Evolutionary conservation across 2,329 filamentous ascomycete species (phyloP), one percentile per base, ranked within the genome.

Genomic region (Diplocarpon rosae): DNA sequence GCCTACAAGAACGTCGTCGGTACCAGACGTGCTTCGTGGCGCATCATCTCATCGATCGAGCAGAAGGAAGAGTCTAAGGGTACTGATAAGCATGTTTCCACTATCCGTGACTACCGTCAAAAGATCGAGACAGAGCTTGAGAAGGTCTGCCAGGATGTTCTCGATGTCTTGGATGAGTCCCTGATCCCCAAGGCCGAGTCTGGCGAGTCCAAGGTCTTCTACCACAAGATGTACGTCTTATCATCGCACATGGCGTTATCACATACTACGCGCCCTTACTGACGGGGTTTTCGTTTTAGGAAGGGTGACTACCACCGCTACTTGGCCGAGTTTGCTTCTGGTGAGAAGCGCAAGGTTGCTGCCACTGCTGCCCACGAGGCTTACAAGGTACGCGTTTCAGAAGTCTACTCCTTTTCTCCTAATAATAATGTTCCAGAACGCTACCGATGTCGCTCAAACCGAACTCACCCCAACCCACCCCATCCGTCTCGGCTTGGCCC

Each of bases 1-100:
- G 90, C 90, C 67, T 98, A 98, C 83, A 98, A 98, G 85, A 98
- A 98, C 72, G 92, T 98, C 51, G 87, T 98, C 63, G 90, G 92
- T 63, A 93, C 92, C 65, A 84, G 90, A 69, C 90, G 92, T 80
- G 90, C 90, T 65, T 95, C 88, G 62, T 98, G 90, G 90, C 83
- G 90, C 73, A 96, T 98, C 72, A 93, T 98, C 72, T 93, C 89
- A 66, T 96, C 92, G 66, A 96, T 98, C 70, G 90, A 96, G 76
- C 90, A 96, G 73, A 96, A 96, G 83, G 90, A 96, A 76, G 90
- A 96, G 74, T 92, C 88, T 66, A 96, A 95, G 81, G 90, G 90
- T 65, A 87, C 84, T 58, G 87, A 93, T 64, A 90, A 92, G 77
- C 90, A 96, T 70, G 87, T 95, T 63, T 67, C 73, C 61, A 88